Base-by-base conservation (phyloP, 192 early-diverging fungal species). In the Linnemannia exigua region DNA sequence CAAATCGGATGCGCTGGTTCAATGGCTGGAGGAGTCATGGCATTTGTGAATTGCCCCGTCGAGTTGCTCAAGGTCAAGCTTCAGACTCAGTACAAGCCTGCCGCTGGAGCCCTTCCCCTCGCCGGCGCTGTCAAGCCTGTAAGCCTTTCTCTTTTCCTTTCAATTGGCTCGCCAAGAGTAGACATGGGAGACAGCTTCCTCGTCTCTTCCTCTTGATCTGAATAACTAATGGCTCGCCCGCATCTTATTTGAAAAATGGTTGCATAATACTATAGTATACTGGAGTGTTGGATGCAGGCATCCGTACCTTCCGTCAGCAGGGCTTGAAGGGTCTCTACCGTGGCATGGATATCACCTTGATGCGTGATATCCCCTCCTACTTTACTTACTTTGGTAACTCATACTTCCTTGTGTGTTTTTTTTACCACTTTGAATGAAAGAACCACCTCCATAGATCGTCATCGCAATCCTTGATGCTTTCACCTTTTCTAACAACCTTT, bases 371-470 rank as follows among this genome's bases (percentile, higher is more conserved):
- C 50, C 97, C 97, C 25, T 97, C 97, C 67, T 97, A 95, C 87
- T 96, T 96, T 37, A 93, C 95, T 1, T 99, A 98, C 90, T 98
- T 98, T 92, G 95, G 96, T 92, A 89, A n/a, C n/a, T n/a, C n/a
- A n/a, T n/a, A n/a, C n/a, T n/a, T n/a, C n/a, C n/a, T n/a, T n/a
- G n/a, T 79, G 79, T 77, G 22, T 19, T 15, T 37, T 66, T 28
- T 63, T 50, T 70, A 46, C 52, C 22, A 54, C 3, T 54, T n/a
- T n/a, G n/a, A n/a, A n/a, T n/a, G n/a, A n/a, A n/a, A n/a, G n/a
- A n/a, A n/a, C n/a, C n/a, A n/a, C n/a, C n/a, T n/a, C n/a, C n/a
- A n/a, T n/a, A n/a, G n/a, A n/a, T n/a, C n/a, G n/a, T n/a, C n/a
- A n/a, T n/a, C n/a, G n/a, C n/a, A n/a, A n/a, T n/a, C n/a, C n/a